A percentile compares a stretch with the other conserved stretches of the same genome.
These are phyloP conservation scores for Candida neerlandica DNA, from an alignment of 1,139 yeast genomes.

Conservation along the genomic window DNA sequence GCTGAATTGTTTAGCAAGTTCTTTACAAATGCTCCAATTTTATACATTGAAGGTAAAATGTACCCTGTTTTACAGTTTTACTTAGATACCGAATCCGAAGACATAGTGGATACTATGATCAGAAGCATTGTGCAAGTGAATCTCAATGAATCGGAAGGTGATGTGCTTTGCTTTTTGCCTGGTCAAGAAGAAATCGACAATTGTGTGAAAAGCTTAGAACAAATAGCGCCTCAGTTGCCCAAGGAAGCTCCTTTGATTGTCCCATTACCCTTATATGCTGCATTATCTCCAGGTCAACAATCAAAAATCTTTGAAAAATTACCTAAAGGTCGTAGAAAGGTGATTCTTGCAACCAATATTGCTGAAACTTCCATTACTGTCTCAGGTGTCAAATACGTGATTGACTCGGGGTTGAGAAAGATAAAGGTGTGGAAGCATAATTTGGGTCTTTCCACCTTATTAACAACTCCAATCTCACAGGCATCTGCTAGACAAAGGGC, in stretches of 20 bases:
- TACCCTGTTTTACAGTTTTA: conserved; percentile 96
- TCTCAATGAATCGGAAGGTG: conserved; percentile 87
- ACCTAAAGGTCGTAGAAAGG: conserved; percentile 91
- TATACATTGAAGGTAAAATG: conserved; percentile 97
- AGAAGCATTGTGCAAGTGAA: conserved; percentile 94
- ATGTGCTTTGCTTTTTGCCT: conserved; percentile 81
- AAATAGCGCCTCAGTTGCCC: conserved; percentile 65
- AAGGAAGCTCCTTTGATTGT: conserved; percentile 85
- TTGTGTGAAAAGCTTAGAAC: conserved; percentile 82
- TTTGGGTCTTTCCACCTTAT: conserved; percentile 88
- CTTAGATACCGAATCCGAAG: conserved; percentile 95
- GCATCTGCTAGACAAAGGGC: conserved; percentile 99
- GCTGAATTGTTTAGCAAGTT: conserved; percentile 93
- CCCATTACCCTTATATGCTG: conserved; percentile 93
- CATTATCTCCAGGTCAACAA: conserved; percentile 94
- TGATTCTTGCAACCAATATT: conserved; percentile 88
- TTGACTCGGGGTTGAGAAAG: conserved; percentile 96
- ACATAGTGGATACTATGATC: conserved; percentile 91
- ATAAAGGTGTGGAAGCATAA: conserved; percentile 97
- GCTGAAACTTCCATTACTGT: conserved; percentile 98
- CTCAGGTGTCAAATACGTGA: conserved; percentile 96
- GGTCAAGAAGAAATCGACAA: conserved; percentile 99
- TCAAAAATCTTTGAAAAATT: conserved; percentile 78
- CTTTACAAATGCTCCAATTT: conserved; percentile 87
- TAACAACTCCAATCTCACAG: conserved; percentile 94